Evolutionary conservation across 2,329 filamentous ascomycete genomes (phyloP).

Genomic region (Colletotrichum chrysophilum): DNA sequence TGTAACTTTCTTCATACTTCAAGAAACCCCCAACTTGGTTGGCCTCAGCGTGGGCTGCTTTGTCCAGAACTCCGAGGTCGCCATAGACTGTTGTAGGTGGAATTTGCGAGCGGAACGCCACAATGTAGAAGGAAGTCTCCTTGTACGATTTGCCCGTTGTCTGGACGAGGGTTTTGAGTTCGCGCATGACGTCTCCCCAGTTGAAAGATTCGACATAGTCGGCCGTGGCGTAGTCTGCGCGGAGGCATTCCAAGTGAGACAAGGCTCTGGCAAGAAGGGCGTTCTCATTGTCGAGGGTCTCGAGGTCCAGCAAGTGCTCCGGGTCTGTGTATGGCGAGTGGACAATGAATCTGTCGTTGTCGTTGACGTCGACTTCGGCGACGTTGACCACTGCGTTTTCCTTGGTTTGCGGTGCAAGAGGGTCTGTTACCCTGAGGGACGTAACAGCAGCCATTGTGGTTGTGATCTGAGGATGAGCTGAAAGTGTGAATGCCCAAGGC

Average conservation of each 20-base stretch:
- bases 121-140: slow-evolving; percentile 76
- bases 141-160: slow-evolving; percentile 61
- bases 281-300: slow-evolving; percentile 67
- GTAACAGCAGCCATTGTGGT: slow-evolving; percentile 1
- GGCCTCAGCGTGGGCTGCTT: slow-evolving; percentile 81
- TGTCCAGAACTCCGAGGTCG: slow-evolving; percentile 75
- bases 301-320: slow-evolving; percentile 76
- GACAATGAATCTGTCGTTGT: slow-evolving; percentile 51
- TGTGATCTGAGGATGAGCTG: neutral
- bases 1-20: slow-evolving; percentile 51
- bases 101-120: slow-evolving; percentile 81
- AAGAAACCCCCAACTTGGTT: slow-evolving; percentile 80
- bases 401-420: slow-evolving; percentile 12
- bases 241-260: slow-evolving; percentile 64
- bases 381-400: slow-evolving; percentile 1
- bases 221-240: slow-evolving; percentile 77
- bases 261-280: slow-evolving; percentile 76
- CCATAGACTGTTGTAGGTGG: slow-evolving; percentile 65
- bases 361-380: slow-evolving; percentile 1
- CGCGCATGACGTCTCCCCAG: slow-evolving; percentile 67
- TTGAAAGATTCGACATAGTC: slow-evolving; percentile 80
- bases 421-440: slow-evolving; percentile 4
- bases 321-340: slow-evolving; percentile 78
- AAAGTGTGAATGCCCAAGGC: neutral
- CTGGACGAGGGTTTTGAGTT: slow-evolving; percentile 57